A percentile compares a stretch with the other conserved stretches of the same genome.
Conservation (phyloP, 306 rosid species). For the Datisca glomerata region DNA sequence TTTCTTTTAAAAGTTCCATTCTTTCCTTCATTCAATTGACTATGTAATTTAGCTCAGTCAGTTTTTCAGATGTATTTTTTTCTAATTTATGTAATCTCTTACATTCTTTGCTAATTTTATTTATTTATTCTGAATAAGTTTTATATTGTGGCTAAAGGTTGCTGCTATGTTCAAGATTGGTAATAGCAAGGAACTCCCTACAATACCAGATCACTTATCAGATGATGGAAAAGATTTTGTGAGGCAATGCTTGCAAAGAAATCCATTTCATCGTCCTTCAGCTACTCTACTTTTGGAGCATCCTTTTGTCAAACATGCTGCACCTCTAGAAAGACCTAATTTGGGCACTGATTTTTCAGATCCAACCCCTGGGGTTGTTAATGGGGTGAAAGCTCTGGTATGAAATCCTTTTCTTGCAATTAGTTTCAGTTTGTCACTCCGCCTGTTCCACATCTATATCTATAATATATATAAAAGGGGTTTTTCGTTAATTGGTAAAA, state of each 20-base stretch:
- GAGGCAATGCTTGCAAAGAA: conserved; percentile 63
- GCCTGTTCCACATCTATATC: background rate
- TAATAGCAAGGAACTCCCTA: conserved; percentile 63
- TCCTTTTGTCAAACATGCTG: conserved; percentile 54
- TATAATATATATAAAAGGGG: no score
- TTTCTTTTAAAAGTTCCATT: conserved; percentile 4
- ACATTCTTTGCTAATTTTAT: background rate
- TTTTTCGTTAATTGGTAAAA: no score
- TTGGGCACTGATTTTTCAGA: conserved; percentile 28
- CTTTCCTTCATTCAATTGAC: background rate
- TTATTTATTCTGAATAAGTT: conserved; percentile 2
- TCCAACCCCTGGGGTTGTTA: conserved; percentile 22
- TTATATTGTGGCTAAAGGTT: conserved; percentile 35
- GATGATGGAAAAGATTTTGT: conserved; percentile 71
- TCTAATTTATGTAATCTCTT: background rate
- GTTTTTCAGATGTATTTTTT: background rate
- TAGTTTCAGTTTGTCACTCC: conserved; percentile 1
- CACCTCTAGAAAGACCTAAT: conserved; percentile 44
- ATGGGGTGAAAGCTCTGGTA: conserved; percentile 55
- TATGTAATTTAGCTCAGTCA: background rate
- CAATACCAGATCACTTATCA: conserved; percentile 57
- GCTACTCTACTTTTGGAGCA: conserved; percentile 46
- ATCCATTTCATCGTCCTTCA: conserved; percentile 49
- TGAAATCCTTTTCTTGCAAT: background rate
- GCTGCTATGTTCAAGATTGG: conserved; percentile 94